These are phyloP conservation scores for Scopulariopsis brevicaulis DNA, from an alignment of 2,329 filamentous ascomycete genomes.

Conservation along the genomic window DNA sequence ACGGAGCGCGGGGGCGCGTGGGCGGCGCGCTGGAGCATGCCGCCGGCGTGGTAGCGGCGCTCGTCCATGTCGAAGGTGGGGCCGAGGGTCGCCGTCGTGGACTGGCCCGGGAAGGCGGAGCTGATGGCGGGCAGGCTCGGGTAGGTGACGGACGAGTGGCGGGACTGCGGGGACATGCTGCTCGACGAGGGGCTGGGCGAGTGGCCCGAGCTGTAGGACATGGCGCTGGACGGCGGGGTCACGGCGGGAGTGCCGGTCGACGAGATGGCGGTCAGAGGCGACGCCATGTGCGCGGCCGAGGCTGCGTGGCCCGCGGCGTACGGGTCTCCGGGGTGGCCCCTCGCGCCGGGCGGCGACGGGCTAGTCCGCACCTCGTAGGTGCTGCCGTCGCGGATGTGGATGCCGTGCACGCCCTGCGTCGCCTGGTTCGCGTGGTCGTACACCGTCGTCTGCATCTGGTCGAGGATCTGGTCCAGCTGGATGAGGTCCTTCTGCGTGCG, in stretches of 20 bases:
- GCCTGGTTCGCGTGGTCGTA: slow-evolving; percentile 85
- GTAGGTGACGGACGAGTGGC: slow-evolving; percentile 58
- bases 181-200: slow-evolving; percentile 63
- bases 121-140: slow-evolving; percentile 59
- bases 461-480: slow-evolving; percentile 88
- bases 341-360: slow-evolving; percentile 34
- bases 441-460: slow-evolving; percentile 91
- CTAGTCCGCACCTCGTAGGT: slow-evolving; percentile 45
- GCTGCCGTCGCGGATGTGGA: slow-evolving; percentile 67
- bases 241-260: slow-evolving; percentile 63
- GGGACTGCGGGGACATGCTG: slow-evolving; percentile 54
- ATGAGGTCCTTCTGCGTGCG: slow-evolving; percentile 89
- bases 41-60: slow-evolving; percentile 54
- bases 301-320: slow-evolving; percentile 18
- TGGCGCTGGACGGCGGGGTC: slow-evolving; percentile 62
- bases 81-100: slow-evolving; percentile 60
- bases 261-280: slow-evolving; percentile 45
- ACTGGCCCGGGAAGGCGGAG: slow-evolving; percentile 56
- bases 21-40: slow-evolving; percentile 51
- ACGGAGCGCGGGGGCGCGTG: slow-evolving; percentile 25
- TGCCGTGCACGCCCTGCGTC: slow-evolving; percentile 67
- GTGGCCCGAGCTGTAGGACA: slow-evolving; percentile 69
- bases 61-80: slow-evolving; percentile 52
- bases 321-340: slow-evolving; percentile 14
- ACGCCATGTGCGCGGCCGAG: slow-evolving; percentile 46